Evolutionary conservation across 1,284 basidiomycete species (phyloP).

Genomic region (Ceratobasidium sp.): DNA sequence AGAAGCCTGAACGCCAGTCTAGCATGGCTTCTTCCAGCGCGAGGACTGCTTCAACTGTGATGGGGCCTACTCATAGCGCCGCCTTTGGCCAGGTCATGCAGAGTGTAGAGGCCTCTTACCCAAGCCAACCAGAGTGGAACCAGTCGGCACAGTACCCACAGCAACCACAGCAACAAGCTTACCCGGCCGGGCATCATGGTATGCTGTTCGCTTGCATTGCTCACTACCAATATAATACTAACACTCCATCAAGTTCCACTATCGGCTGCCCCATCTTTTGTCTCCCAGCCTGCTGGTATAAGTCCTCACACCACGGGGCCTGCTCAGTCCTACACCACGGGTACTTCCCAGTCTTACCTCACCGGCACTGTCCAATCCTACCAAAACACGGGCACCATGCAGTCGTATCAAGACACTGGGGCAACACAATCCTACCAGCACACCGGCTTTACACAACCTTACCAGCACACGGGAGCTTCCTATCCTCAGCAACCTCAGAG

Average conservation of each 20-base stretch:
- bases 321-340: not conserved
- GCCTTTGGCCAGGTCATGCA: slow-evolving; percentile 27
- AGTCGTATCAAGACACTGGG: slow-evolving; percentile 26
- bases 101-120: slow-evolving; percentile 24
- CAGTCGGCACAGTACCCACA: slow-evolving; percentile 45
- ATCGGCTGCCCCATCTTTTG: slow-evolving; percentile 15
- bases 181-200: slow-evolving; percentile 30
- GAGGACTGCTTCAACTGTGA: slow-evolving; percentile 9
- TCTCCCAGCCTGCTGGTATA: slow-evolving; percentile 2
- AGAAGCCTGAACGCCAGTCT: slow-evolving; percentile 32
- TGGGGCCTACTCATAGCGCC: slow-evolving; percentile 10
- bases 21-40: slow-evolving; percentile 27
- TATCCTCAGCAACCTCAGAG: slow-evolving; percentile 22
- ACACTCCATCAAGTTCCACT: not conserved
- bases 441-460: slow-evolving; percentile 27
- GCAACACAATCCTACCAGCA: slow-evolving; percentile 26
- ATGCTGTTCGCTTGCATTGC: not conserved
- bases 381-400: slow-evolving; percentile 24
- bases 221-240: not conserved
- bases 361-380: slow-evolving; percentile 17
- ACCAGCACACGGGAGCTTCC: slow-evolving; percentile 31
- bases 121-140: slow-evolving; percentile 22
- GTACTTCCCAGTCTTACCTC: not conserved
- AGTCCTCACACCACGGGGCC: slow-evolving; percentile 17
- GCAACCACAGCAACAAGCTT: slow-evolving; percentile 39